Conservation (phyloP, 495 filamentous ascomycete species). For the Aspergillus olivimuriae region DNA sequence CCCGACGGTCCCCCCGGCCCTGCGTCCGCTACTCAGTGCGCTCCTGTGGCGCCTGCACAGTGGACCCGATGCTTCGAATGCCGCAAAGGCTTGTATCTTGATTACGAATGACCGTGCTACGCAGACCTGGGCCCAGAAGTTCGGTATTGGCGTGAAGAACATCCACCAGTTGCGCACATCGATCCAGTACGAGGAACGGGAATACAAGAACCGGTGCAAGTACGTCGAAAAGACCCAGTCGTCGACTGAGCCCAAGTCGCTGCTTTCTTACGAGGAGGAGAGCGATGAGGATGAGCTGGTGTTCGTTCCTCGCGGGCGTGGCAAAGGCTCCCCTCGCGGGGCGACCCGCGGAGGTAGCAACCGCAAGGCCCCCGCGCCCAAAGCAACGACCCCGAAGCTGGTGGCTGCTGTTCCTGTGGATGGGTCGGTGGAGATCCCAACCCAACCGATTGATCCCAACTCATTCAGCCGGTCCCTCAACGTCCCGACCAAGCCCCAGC, state of each 20-base stretch:
- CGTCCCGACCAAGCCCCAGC: slow-evolving; percentile 21
- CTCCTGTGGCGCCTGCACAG: slow-evolving; percentile 55
- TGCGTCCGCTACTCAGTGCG: slow-evolving; percentile 56
- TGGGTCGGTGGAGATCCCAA: slow-evolving; percentile 36
- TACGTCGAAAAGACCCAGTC: slow-evolving; percentile 42
- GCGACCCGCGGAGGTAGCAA: slow-evolving; percentile 29
- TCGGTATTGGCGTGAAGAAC: slow-evolving; percentile 53
- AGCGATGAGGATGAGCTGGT: slow-evolving; percentile 57
- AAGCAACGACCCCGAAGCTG: too few relatives aligned
- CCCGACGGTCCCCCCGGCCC: slow-evolving; percentile 32
- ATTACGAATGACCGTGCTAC: slow-evolving; percentile 54
- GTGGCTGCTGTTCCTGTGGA: slow-evolving; percentile 21
- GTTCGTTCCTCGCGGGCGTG: slow-evolving; percentile 44
- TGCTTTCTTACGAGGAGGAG: slow-evolving; percentile 41
- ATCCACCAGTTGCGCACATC: slow-evolving; percentile 54
- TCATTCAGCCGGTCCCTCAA: slow-evolving; percentile 45
- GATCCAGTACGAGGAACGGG: slow-evolving; percentile 53
- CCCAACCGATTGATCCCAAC: slow-evolving; percentile 49
- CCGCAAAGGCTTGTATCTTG: slow-evolving; percentile 42
- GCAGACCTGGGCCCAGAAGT: slow-evolving; percentile 52
- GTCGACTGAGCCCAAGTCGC: slow-evolving; percentile 29
- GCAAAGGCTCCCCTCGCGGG: slow-evolving; percentile 33
- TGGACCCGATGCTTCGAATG: slow-evolving; percentile 34
- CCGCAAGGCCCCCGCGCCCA: slow-evolving; percentile 17
- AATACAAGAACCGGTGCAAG: slow-evolving; percentile 49